These are phyloP conservation scores for Phytopythium ostracodes DNA, from an alignment of 352 stramenopile species.

Conservation along the genomic window DNA sequence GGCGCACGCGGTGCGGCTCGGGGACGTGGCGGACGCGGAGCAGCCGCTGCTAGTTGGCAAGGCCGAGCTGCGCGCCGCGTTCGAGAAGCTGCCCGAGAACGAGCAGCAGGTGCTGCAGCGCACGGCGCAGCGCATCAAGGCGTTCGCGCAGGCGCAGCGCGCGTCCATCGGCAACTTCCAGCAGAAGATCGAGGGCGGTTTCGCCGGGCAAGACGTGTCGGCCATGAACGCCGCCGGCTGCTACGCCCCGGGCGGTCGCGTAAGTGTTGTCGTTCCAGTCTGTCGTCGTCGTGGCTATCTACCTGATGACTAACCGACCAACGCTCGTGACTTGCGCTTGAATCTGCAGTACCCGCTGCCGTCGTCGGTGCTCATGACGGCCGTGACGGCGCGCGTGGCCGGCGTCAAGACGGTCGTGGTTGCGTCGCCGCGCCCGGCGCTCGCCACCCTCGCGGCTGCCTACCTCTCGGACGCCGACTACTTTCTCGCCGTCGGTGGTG, in stretches of 20 bases:
- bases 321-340: too few relatives aligned
- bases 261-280: constrained; percentile 17
- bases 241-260: constrained; percentile 95
- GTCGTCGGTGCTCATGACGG: constrained; percentile 98
- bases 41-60: constrained; percentile 48
- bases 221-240: constrained; percentile 88
- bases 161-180: constrained; percentile 90
- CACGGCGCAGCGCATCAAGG: constrained; percentile 86
- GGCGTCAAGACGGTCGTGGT: constrained; percentile 94
- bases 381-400: constrained; percentile 92
- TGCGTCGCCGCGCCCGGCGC: constrained; percentile 89
- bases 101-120: constrained; percentile 85
- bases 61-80: constrained; percentile 79
- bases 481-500: constrained; percentile 74
- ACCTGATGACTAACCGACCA: too few relatives aligned
- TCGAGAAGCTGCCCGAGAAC: constrained; percentile 58
- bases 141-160: constrained; percentile 93
- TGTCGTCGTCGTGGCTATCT: constrained; percentile 5
- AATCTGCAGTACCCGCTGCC: constrained; percentile 90
- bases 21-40: constrained; percentile 45
- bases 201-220: constrained; percentile 92
- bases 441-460: constrained; percentile 93
- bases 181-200: constrained; percentile 93
- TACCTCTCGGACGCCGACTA: constrained; percentile 92
- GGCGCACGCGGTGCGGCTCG: constrained; percentile 56